phyloP scores from a whole-genome alignment of 202 grass and related monocot species.

The Thinopyrum obtusiflorum region DNA sequence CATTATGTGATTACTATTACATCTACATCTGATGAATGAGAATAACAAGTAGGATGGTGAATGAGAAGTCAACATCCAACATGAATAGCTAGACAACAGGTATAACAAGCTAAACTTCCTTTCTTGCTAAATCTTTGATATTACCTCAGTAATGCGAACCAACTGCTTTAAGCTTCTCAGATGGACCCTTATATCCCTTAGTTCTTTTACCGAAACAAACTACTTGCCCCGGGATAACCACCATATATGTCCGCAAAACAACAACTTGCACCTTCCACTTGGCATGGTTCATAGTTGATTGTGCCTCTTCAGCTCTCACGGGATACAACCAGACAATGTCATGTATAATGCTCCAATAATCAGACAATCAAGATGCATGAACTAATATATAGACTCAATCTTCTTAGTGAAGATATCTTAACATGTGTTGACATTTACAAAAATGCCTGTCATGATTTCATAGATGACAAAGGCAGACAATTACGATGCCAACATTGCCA shows the following conservation, averaged over 20 bases:
- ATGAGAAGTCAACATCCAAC: conserved; percentile 1
- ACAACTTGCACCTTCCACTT: conserved; percentile 60
- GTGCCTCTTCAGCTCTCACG: conserved; percentile 59
- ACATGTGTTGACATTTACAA: no score
- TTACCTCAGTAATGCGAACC: conserved; percentile 71
- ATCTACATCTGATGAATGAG: conserved; percentile 58
- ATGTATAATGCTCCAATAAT: not conserved
- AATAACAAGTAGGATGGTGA: not conserved
- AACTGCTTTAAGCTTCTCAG: conserved; percentile 43
- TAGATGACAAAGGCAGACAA: no score
- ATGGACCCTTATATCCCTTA: conserved; percentile 51
- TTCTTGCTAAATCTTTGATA: conserved; percentile 78
- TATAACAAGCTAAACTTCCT: conserved; percentile 54
- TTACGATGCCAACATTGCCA: no score
- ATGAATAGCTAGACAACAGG: not conserved
- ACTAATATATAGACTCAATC: no score
- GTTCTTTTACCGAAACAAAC: conserved; percentile 60
- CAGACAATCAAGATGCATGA: no score
- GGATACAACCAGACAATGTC: not conserved
- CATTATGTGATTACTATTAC: conserved; percentile 46
- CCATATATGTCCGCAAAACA: conserved; percentile 77
- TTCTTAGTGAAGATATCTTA: no score
- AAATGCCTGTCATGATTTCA: no score
- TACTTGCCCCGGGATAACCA: conserved; percentile 78
- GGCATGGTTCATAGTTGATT: conserved; percentile 68